Conservation (phyloP, 2,329 filamentous ascomycete genomes). For the Colletotrichum sp. region DNA sequence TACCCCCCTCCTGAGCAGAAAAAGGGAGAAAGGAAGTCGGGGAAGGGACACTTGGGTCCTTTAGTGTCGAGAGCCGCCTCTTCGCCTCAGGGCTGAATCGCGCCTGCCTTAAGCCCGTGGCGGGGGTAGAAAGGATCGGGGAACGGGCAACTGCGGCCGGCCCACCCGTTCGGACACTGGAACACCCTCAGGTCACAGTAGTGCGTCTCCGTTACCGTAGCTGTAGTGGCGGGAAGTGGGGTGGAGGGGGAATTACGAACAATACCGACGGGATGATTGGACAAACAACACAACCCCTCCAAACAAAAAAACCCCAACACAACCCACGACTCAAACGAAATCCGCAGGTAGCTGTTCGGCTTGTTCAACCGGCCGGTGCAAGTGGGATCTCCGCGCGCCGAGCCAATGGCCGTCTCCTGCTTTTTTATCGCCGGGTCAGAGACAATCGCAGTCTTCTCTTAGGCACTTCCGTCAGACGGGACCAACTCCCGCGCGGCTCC, state of each 20-base stretch:
- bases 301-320: not conserved
- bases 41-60: not conserved
- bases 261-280: not conserved
- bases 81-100: not conserved
- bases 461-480: not conserved
- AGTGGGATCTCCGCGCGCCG: not conserved
- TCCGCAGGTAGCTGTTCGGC: not conserved
- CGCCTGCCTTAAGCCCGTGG: not conserved
- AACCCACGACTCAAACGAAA: not conserved
- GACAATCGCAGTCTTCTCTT: not conserved
- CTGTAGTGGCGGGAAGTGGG: constrained; percentile 13
- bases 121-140: not conserved
- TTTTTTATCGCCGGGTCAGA: not conserved
- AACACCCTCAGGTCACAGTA: not conserved
- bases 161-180: constrained; percentile 8
- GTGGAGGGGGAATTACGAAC: not conserved
- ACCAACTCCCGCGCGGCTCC: constrained; percentile 10
- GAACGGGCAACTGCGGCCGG: not conserved
- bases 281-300: not conserved
- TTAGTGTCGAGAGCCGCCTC: not conserved
- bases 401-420: constrained; percentile 12
- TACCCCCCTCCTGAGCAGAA: not conserved
- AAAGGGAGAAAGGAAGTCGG: not conserved
- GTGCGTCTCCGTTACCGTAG: not conserved
- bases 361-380: not conserved